These are phyloP conservation scores for Paramarasmius palmivorus DNA, from an alignment of 1,284 basidiomycete species.

Conservation along the genomic window DNA sequence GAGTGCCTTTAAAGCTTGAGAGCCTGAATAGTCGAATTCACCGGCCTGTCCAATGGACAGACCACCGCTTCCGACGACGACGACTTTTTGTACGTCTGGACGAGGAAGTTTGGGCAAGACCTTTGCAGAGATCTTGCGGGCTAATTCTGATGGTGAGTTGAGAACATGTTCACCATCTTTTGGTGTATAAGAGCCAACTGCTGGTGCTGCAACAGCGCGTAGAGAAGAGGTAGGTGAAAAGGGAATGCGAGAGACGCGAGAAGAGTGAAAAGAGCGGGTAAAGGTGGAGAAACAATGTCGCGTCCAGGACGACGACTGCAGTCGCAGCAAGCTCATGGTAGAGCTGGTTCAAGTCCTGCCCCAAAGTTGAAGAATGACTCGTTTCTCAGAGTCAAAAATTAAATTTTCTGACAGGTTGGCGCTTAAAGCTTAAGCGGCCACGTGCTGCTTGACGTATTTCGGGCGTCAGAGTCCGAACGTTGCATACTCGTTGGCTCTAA, in stretches of 20 bases:
- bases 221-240: slow-evolving; percentile 43
- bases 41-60: slow-evolving; percentile 98
- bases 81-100: slow-evolving; percentile 92
- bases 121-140: slow-evolving; percentile 87
- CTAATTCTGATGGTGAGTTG: slow-evolving; percentile 90
- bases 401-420: neutral
- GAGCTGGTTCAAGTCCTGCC: slow-evolving; percentile 5
- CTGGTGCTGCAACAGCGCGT: slow-evolving; percentile 75
- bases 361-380: neutral
- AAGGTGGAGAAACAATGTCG: slow-evolving; percentile 22
- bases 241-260: slow-evolving; percentile 20
- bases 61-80: slow-evolving; percentile 96
- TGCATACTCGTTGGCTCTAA: no score
- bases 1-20: slow-evolving; percentile 98
- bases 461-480: no score
- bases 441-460: no score
- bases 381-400: neutral
- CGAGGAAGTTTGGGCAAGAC: slow-evolving; percentile 86
- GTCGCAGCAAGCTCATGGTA: slow-evolving; percentile 16
- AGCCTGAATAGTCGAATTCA: slow-evolving; percentile 99
- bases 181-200: slow-evolving; percentile 70
- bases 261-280: slow-evolving; percentile 24
- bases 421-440: neutral
- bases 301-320: slow-evolving; percentile 5
- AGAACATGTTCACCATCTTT: slow-evolving; percentile 81